phyloP scores from a whole-genome alignment of 331 rosid species.

The Rhamnella rubrinervis region DNA sequence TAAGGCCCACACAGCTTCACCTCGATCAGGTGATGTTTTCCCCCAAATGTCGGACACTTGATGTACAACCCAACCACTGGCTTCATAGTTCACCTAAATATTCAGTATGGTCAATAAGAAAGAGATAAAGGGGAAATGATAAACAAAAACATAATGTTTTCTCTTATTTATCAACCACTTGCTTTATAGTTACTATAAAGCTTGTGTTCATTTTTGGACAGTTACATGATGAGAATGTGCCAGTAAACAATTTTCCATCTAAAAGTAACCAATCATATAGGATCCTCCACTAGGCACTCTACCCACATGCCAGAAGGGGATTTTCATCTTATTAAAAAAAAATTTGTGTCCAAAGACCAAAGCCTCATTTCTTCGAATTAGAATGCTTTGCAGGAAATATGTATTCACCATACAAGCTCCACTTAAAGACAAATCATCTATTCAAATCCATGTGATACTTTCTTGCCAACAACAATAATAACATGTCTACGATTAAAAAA shows the following conservation, averaged over 20 bases:
- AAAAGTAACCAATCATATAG: neutral
- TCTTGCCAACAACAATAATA: too few species aligned
- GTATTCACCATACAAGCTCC: neutral
- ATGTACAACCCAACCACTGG: slow-evolving; percentile 92
- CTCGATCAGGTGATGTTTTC: slow-evolving; percentile 88
- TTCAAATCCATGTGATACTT: neutral
- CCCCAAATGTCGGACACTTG: slow-evolving; percentile 95
- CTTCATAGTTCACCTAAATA: slow-evolving; percentile 81
- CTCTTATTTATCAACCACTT: too few species aligned
- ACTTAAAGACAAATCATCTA: neutral
- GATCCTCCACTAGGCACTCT: neutral
- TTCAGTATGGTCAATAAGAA: neutral
- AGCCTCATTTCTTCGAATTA: neutral
- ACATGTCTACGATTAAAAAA: neutral
- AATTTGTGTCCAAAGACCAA: neutral
- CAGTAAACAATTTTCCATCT: too few species aligned
- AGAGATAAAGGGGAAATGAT: neutral
- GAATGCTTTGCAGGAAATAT: neutral
- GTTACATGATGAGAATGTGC: neutral
- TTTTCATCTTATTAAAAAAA: neutral
- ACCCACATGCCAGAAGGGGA: neutral
- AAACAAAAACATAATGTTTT: too few species aligned
- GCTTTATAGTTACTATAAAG: neutral
- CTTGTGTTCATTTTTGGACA: neutral
- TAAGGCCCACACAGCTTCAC: slow-evolving; percentile 88